phyloP scores from a whole-genome alignment of 202 grass and related monocot genomes.

The Setaria viridis region DNA sequence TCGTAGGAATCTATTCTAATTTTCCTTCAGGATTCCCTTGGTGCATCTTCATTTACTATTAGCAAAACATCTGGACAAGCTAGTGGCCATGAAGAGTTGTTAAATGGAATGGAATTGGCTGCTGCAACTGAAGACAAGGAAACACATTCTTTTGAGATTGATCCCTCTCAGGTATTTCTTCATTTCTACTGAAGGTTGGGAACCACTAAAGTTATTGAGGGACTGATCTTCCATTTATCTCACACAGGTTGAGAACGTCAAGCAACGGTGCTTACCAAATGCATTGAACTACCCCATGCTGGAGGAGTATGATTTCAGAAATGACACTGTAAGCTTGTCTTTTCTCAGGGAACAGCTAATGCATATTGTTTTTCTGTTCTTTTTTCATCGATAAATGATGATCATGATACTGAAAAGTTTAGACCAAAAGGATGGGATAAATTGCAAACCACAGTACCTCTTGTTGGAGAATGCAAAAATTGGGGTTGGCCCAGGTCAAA shows the following conservation, averaged over 20 bases:
- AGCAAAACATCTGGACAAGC: constrained; percentile 72
- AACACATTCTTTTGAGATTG: constrained; percentile 90
- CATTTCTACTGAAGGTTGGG: constrained; percentile 27
- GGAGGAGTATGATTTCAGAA: constrained; percentile 96
- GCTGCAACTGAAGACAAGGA: constrained; percentile 93
- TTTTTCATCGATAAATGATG: not conserved
- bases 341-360: constrained; percentile 9
- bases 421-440: not conserved
- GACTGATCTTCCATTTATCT: constrained; percentile 28
- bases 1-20: constrained; percentile 6
- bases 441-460: constrained; percentile 1
- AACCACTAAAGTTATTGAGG: constrained; percentile 10
- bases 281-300: constrained; percentile 96
- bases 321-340: constrained; percentile 75
- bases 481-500: not conserved
- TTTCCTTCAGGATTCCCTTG: constrained; percentile 72
- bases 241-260: constrained; percentile 90
- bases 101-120: constrained; percentile 79
- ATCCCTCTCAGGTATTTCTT: constrained; percentile 67
- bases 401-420: not conserved
- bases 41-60: constrained; percentile 63
- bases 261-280: constrained; percentile 95
- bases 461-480: not conserved
- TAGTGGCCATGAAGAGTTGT: constrained; percentile 75
- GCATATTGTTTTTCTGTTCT: constrained; percentile 9